A percentile compares a stretch with the other conserved stretches of the same genome.
phyloP scores from a whole-genome alignment of 345 rosid species.

The Noccaea caerulescens region DNA sequence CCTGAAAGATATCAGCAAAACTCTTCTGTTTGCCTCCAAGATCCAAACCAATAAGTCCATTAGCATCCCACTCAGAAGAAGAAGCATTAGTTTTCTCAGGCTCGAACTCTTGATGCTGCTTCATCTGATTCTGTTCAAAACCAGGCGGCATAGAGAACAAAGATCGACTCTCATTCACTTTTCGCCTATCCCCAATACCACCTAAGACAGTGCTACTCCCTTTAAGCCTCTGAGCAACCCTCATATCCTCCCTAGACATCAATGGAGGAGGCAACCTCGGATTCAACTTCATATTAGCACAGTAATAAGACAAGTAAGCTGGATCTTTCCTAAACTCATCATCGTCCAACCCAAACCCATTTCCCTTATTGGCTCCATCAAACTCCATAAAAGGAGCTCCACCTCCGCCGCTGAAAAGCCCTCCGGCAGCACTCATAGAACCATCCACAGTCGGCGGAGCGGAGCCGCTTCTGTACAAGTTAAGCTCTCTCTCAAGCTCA shows the following conservation, averaged over 20 bases:
- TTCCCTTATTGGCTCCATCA: conserved; percentile 49
- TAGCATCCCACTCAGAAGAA: conserved; percentile 79
- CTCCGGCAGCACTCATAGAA: conserved; percentile 70
- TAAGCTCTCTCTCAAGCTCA: conserved; percentile 76
- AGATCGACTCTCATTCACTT: conserved; percentile 53
- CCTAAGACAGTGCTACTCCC: conserved; percentile 49
- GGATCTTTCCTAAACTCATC: conserved; percentile 91
- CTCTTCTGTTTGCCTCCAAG: conserved; percentile 79
- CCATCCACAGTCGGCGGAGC: conserved; percentile 97
- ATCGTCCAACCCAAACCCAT: conserved; percentile 50
- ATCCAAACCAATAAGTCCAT: conserved; percentile 80
- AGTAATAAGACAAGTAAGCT: conserved; percentile 70
- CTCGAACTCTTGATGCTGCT: conserved; percentile 45
- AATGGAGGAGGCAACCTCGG: conserved; percentile 91
- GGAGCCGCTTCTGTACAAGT: conserved; percentile 81
- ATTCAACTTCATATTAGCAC: conserved; percentile 75
- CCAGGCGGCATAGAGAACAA: conserved; percentile 78
- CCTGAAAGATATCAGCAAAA: conserved; percentile 91
- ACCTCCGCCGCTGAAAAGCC: conserved; percentile 52
- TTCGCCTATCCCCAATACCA: conserved; percentile 72
- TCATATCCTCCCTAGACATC: conserved; percentile 84
- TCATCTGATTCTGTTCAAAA: conserved; percentile 59
- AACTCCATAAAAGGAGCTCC: conserved; percentile 38
- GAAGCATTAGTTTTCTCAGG: conserved; percentile 41
- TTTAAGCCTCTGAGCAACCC: conserved; percentile 67